phyloP scores from a whole-genome alignment of 352 stramenopile species.

The Halophytophthora batemanensis region DNA sequence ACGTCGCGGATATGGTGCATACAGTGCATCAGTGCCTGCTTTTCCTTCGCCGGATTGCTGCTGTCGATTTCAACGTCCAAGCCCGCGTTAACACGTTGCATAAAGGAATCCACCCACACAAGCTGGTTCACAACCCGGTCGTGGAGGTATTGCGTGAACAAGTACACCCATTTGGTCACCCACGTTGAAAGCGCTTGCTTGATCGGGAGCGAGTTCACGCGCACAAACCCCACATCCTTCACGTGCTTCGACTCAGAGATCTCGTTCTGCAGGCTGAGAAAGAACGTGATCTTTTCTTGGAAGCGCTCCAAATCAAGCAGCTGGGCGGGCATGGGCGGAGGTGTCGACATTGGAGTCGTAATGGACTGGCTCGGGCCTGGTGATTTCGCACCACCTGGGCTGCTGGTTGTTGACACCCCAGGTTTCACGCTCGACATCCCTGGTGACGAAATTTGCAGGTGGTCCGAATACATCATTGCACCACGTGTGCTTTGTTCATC shows the following conservation, averaged over 20 bases:
- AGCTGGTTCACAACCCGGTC: slow-evolving; percentile 85
- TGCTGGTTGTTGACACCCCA: background rate
- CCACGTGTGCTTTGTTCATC: slow-evolving; percentile 14
- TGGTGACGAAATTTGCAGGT: slow-evolving; percentile 15
- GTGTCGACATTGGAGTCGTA: slow-evolving; percentile 25
- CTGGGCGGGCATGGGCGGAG: slow-evolving; percentile 61
- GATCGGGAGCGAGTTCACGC: slow-evolving; percentile 92
- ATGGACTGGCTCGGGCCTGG: background rate
- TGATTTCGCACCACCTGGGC: no score
- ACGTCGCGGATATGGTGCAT: slow-evolving; percentile 91
- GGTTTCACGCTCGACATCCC: slow-evolving; percentile 7
- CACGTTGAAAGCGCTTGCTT: slow-evolving; percentile 93
- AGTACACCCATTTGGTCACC: slow-evolving; percentile 95
- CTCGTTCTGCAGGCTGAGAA: slow-evolving; percentile 84
- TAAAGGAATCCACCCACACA: slow-evolving; percentile 85
- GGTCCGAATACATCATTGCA: slow-evolving; percentile 27
- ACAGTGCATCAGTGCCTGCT: slow-evolving; percentile 74
- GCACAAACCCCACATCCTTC: slow-evolving; percentile 90
- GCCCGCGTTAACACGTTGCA: slow-evolving; percentile 66
- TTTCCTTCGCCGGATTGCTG: slow-evolving; percentile 40
- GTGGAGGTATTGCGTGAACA: slow-evolving; percentile 93
- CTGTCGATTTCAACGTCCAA: slow-evolving; percentile 63
- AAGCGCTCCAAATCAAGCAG: slow-evolving; percentile 82
- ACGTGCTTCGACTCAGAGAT: slow-evolving; percentile 86
- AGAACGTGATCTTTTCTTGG: slow-evolving; percentile 89